These are phyloP conservation scores for Acacia confusa DNA, from an alignment of 306 rosid genomes.

Conservation along the genomic window DNA sequence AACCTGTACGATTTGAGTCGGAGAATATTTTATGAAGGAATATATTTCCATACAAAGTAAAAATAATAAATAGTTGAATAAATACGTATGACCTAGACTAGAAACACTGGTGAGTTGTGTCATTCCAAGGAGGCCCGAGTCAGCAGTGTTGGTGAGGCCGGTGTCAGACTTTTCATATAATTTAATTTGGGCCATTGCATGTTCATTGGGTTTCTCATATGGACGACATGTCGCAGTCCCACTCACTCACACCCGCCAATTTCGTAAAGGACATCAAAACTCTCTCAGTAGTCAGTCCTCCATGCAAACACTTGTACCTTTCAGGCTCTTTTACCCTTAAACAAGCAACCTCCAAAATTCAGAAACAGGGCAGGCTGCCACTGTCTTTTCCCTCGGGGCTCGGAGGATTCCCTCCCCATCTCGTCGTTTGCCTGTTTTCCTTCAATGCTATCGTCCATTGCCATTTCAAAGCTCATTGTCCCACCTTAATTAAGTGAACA, in stretches of 20 bases:
- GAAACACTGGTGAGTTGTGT: constrained; percentile 35
- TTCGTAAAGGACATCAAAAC: neutral
- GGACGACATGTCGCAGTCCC: constrained; percentile 21
- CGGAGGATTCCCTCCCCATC: neutral
- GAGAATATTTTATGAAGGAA: constrained; percentile 22
- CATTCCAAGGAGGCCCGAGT: constrained; percentile 14
- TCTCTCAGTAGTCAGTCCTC: constrained; percentile 33
- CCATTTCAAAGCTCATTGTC: constrained; percentile 6
- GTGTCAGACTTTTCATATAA: constrained; percentile 6
- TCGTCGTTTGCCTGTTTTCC: neutral
- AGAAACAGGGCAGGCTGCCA: neutral
- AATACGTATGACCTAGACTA: neutral
- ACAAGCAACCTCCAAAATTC: neutral
- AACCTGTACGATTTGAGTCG: constrained; percentile 42
- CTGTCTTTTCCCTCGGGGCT: neutral
- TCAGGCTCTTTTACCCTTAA: neutral
- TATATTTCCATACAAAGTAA: constrained; percentile 24
- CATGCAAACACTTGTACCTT: constrained; percentile 2
- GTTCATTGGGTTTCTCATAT: neutral
- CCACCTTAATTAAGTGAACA: neutral
- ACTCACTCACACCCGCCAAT: neutral
- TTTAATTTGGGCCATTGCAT: constrained; percentile 1
- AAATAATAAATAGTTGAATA: neutral
- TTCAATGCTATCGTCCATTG: neutral
- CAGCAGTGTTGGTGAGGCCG: constrained; percentile 11